These are phyloP conservation scores for Trichoderma reesei DNA, from an alignment of 495 filamentous ascomycete species.

Conservation along the genomic window DNA sequence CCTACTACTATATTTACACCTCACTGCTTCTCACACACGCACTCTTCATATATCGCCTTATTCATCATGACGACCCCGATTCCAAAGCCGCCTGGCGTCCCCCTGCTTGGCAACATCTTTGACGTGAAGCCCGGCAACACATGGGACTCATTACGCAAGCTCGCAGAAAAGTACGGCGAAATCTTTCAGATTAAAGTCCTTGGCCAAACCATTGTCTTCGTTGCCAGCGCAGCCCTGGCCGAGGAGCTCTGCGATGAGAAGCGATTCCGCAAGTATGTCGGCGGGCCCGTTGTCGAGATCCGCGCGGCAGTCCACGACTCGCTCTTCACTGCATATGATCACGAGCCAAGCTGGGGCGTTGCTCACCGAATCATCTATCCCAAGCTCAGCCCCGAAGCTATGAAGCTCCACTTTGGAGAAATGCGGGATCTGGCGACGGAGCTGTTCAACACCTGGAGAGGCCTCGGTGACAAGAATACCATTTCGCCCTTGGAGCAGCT, in stretches of 20 bases:
- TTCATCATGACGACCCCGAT: slow-evolving; percentile 38
- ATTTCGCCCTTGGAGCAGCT: slow-evolving; percentile 56
- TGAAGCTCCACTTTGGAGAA: slow-evolving; percentile 52
- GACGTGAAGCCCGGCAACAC: slow-evolving; percentile 49
- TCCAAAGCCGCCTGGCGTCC: slow-evolving; percentile 56
- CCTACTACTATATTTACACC: neutral
- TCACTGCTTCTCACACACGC: too few relatives aligned
- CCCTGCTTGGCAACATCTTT: slow-evolving; percentile 58
- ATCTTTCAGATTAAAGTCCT: slow-evolving; percentile 54
- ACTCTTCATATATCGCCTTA: too few relatives aligned
- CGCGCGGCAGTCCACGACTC: slow-evolving; percentile 48
- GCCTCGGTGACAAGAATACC: slow-evolving; percentile 37
- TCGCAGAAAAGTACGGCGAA: slow-evolving; percentile 43
- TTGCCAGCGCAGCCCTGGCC: slow-evolving; percentile 50
- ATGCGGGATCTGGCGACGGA: slow-evolving; percentile 58
- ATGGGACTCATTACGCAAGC: slow-evolving; percentile 52
- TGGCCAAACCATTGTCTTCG: slow-evolving; percentile 52
- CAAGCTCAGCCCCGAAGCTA: slow-evolving; percentile 51
- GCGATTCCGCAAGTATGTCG: slow-evolving; percentile 41
- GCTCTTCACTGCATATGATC: slow-evolving; percentile 57
- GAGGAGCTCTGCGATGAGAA: slow-evolving; percentile 36
- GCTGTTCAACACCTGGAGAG: slow-evolving; percentile 59
- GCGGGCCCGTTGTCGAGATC: slow-evolving; percentile 38
- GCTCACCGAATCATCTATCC: slow-evolving; percentile 64
- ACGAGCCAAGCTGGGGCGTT: slow-evolving; percentile 57